phyloP scores from a whole-genome alignment of 805 yeast genomes.

The Cyberlindnera euphorbiiphila region DNA sequence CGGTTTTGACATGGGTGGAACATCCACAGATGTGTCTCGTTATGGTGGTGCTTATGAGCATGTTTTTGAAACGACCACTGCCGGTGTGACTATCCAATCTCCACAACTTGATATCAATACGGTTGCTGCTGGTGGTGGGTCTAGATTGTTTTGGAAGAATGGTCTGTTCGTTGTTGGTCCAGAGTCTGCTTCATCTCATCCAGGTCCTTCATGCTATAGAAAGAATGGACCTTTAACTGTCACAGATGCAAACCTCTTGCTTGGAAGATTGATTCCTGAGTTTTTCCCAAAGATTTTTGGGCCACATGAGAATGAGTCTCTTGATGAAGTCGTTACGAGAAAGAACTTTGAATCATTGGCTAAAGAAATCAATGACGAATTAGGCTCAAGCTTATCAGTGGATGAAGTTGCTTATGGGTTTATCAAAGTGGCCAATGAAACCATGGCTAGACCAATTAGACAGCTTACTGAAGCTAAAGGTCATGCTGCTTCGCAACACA shows the following conservation, averaged over 20 bases:
- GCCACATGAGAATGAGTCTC: constrained; percentile 38
- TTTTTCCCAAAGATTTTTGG: constrained; percentile 45
- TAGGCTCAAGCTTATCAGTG: constrained; percentile 39
- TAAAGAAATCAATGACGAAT: constrained; percentile 46
- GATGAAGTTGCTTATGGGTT: constrained; percentile 80
- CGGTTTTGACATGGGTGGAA: constrained; percentile 64
- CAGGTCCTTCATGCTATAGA: constrained; percentile 47
- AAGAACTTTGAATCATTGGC: constrained; percentile 53
- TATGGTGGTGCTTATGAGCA: constrained; percentile 30
- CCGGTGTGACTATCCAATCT: constrained; percentile 38
- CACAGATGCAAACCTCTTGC: constrained; percentile 43
- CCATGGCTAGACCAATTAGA: constrained; percentile 90
- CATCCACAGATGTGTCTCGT: constrained; percentile 38
- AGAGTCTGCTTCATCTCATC: constrained; percentile 44
- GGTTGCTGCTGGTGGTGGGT: constrained; percentile 38
- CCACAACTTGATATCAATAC: constrained; percentile 38
- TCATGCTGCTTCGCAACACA: constrained; percentile 57
- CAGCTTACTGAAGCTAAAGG: constrained; percentile 85
- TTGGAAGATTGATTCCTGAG: constrained; percentile 39
- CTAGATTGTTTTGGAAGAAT: constrained; percentile 31
- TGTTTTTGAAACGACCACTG: constrained; percentile 33
- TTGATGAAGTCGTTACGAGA: constrained; percentile 35
- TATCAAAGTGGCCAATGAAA: constrained; percentile 76
- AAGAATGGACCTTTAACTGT: constrained; percentile 46
- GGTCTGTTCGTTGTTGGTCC: constrained; percentile 43